Evolutionary conservation across 768 basidiomycete species (phyloP), one percentile per base, ranked within the genome.

Genomic region (Gloeophyllum trabeum): DNA sequence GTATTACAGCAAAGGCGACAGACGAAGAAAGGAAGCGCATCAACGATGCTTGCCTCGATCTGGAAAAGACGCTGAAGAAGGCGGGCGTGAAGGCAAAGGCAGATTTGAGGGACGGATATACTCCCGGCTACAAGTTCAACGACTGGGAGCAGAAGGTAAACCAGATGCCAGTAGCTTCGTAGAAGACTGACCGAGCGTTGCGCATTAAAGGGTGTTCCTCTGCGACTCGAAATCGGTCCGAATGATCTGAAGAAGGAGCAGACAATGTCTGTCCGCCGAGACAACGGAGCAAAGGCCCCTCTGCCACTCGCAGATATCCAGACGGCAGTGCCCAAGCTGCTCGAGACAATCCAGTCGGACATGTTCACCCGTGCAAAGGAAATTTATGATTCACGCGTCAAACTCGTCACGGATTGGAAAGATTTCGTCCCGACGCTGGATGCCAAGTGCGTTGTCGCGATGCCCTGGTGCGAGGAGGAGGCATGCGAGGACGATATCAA

Each of bases 111-210:
- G 96, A 98, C 3, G 91, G 87, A 5, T 96, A 98, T 62, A 98
- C 94, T 23, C 96, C 96, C 6, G 96, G 96, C 23, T 98, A 84
- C 69, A 99, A 99, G 66, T 99, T 96, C 70, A 96, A 97, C 58
- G 90, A 98, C 54, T 97, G 94, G 92, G 96, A 99, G 67, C 84
- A 97, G 64, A 89, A 94, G 78, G 90, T 86, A 46, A 37, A 63
- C 46, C n/a, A n/a, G n/a, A n/a, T n/a, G n/a, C n/a, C n/a, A n/a
- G n/a, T n/a, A n/a, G n/a, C n/a, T n/a, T n/a, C n/a, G n/a, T n/a
- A 7, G 14, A 44, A 20, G 4, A 26, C 25, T 46, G 20, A 26
- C 35, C 43, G 18, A 34, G 21, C 41, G n/a, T n/a, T n/a, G n/a
- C n/a, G n/a, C n/a, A n/a, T n/a, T 21, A 3, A 50, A 92, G 86